A percentile compares a stretch with the other conserved stretches of the same genome.
Evolutionary conservation across 805 yeast genomes (phyloP).

Genomic region (Zygoascus tannicola): DNA sequence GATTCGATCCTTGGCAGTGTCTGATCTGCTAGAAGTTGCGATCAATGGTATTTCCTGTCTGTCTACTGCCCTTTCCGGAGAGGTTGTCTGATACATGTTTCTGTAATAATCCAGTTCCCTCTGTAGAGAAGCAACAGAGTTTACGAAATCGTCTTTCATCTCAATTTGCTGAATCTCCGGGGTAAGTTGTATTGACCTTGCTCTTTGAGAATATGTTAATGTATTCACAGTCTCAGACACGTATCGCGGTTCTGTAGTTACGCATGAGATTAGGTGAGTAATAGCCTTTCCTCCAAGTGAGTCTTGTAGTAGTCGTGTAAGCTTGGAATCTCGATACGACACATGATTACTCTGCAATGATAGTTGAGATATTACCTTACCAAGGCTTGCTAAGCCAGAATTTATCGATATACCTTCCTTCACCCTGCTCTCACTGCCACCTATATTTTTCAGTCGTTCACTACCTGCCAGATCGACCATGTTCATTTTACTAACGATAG

Average conservation of each 20-base stretch:
- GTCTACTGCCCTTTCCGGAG: not conserved
- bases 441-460: constrained; percentile 47
- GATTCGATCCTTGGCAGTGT: constrained; percentile 10
- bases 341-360: constrained; percentile 27
- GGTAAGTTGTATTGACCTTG: constrained; percentile 19
- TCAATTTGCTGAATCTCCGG: constrained; percentile 18
- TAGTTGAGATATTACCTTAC: constrained; percentile 42
- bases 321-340: constrained; percentile 55
- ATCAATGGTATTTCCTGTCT: not conserved
- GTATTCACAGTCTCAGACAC: constrained; percentile 19
- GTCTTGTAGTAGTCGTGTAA: constrained; percentile 70
- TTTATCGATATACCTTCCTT: constrained; percentile 61
- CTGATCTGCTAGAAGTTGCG: not conserved
- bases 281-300: constrained; percentile 82
- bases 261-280: constrained; percentile 81
- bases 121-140: constrained; percentile 11
- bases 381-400: constrained; percentile 55
- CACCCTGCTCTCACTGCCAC: constrained; percentile 34
- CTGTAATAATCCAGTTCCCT: constrained; percentile 15
- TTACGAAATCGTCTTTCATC: constrained; percentile 12
- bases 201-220: constrained; percentile 19
- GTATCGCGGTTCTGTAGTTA: constrained; percentile 30
- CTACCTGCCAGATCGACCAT: constrained; percentile 68
- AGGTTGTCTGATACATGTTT: constrained; percentile 1
- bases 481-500: constrained; percentile 44